phyloP scores from a whole-genome alignment of 1,139 yeast genomes.

The Pichia sp. region DNA sequence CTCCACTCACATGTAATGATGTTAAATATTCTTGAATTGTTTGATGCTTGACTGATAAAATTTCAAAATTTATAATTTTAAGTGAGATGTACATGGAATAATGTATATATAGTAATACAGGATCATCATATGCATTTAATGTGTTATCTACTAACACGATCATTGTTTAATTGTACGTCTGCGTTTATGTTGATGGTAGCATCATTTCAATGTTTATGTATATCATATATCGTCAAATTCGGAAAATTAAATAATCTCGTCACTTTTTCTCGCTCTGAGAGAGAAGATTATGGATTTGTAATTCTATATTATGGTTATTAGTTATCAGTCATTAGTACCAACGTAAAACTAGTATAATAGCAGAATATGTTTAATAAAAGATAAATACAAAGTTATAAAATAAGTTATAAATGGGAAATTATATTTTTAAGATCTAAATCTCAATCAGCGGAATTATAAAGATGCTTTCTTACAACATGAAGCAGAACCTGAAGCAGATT shows the following conservation, averaged over 20 bases:
- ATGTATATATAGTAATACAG: slow-evolving; percentile 12
- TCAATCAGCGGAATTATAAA: slow-evolving; percentile 3
- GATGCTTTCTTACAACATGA: slow-evolving; percentile 39
- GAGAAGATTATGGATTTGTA: not conserved
- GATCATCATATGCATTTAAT: slow-evolving; percentile 15
- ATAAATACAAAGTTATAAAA: not conserved
- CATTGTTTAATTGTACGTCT: slow-evolving; percentile 5
- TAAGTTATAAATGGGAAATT: no score
- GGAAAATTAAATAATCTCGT: not conserved
- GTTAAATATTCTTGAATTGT: slow-evolving; percentile 18
- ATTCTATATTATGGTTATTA: not conserved
- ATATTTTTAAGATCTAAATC: not conserved
- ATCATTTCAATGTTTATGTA: not conserved
- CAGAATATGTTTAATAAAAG: not conserved
- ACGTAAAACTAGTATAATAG: not conserved
- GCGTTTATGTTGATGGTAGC: not conserved
- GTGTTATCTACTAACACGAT: slow-evolving; percentile 18
- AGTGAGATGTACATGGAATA: slow-evolving; percentile 13
- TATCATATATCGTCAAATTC: not conserved
- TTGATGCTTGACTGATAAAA: slow-evolving; percentile 11
- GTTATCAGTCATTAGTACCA: not conserved
- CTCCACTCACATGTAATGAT: slow-evolving; percentile 15
- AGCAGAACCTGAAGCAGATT: slow-evolving; percentile 12
- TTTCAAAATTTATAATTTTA: slow-evolving; percentile 6
- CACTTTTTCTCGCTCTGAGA: not conserved